Conservation (phyloP, 352 stramenopile species). For the Pythium graminicola region DNA sequence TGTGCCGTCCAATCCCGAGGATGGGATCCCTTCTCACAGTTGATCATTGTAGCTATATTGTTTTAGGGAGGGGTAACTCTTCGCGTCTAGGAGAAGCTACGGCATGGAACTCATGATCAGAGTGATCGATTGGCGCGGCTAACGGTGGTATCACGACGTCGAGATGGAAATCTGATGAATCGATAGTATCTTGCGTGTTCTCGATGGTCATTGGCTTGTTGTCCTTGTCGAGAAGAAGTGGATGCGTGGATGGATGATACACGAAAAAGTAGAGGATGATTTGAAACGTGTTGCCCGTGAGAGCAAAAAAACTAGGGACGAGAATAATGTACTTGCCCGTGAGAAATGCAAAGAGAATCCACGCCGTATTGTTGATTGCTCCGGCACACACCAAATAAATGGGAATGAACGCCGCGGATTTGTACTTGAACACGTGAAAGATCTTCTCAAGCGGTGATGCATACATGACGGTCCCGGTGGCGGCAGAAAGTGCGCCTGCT, state of each 20-base stretch:
- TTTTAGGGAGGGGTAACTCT: background rate
- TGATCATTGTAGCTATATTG: background rate
- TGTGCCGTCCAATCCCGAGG: slow-evolving; percentile 1
- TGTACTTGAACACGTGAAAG: slow-evolving; percentile 37
- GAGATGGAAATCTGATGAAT: background rate
- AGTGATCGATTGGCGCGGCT: too few species aligned
- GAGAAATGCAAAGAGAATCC: slow-evolving; percentile 35
- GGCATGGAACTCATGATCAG: background rate
- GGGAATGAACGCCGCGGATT: slow-evolving; percentile 41
- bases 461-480: slow-evolving; percentile 40
- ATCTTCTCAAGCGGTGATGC: slow-evolving; percentile 49
- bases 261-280: slow-evolving; percentile 37
- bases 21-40: background rate
- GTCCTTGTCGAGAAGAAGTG: slow-evolving; percentile 7
- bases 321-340: slow-evolving; percentile 43
- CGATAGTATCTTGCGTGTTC: background rate
- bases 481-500: slow-evolving; percentile 21
- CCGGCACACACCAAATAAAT: slow-evolving; percentile 50
- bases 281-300: slow-evolving; percentile 22
- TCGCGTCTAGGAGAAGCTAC: background rate
- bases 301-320: slow-evolving; percentile 5
- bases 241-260: slow-evolving; percentile 40
- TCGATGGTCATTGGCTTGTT: background rate
- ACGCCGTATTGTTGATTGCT: slow-evolving; percentile 23
- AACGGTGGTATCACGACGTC: background rate